Base-by-base conservation (phyloP, 2,329 filamentous ascomycete genomes). In the Monosporascus sp. region DNA sequence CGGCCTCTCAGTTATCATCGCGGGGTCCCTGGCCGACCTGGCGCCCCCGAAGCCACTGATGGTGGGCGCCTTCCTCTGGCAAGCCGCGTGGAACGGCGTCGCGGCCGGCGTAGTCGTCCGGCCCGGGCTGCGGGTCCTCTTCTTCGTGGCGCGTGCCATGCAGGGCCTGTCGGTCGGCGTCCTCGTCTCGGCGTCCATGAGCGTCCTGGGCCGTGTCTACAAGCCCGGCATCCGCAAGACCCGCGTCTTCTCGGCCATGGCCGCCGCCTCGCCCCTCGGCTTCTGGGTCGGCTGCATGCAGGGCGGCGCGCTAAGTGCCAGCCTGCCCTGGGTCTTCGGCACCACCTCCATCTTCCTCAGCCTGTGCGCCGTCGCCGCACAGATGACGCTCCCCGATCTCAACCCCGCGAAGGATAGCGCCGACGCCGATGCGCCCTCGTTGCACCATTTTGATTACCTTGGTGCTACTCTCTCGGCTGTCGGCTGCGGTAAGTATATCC, bases 321-420 rank as follows among this genome's bases (percentile, higher is more conserved):
- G 71, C 50, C 67, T 76, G 3, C 59, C 64, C 1, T 76, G 73
- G 74, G 71, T 76, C 43, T 76, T 75, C 52, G 74, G 73, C 19
- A 68, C 66, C 40, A 76, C 72, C 19, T 69, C 74, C 1, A 68
- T 76, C 7, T 67, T 76, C 45, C 53, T 71, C 16, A 69, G 58
- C 0, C 52, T 74, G 0, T 70, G 70, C 52, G 62, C 65, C 2
- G 43, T 69, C 0, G 73, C 71, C 1, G 73, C 73, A 1, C 71
- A 66, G 50, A 63, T 71, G 38, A 68, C 70, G 1, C 72, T 76
- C 19, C 74, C 74, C 2, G 53, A 68, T 17, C 59, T 76, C 11
- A 64, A 61, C 3, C 69, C 69, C 3, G 61, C 58, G 14, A 60
- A 56, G 43, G 62, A 64, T 31, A 55, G 53, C 24, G 17, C 48